Evolutionary conservation across 1,284 basidiomycete species (phyloP), one percentile per base, ranked within the genome.

Genomic region (Wallemia mellicola): DNA sequence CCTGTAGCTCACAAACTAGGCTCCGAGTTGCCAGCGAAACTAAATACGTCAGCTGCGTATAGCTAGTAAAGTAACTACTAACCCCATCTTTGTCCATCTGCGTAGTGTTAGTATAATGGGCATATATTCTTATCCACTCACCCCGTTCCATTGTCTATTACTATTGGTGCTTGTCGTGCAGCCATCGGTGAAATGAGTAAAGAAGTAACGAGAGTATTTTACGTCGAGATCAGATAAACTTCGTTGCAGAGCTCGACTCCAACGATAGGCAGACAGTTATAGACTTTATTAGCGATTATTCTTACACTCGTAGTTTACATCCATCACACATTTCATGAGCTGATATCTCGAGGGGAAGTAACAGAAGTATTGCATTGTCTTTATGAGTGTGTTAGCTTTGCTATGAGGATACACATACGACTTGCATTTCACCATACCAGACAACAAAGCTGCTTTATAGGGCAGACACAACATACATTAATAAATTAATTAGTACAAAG

Each of bases 21-120:
- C 72, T 96, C 91, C 60, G 88, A 94, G 73, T 98, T 98, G 60
- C 94, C 94, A 59, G 94, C 92, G 72, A 94, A 98, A 57, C 92
- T 92, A 24, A 7, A 64, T 11, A 26, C 60, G 32, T 60, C 55
- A 54, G 27, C 32, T 61, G 60, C n/a, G 28, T 24, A n/a, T n/a
- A 54, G 48, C 30, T 24, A 27, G 28, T 30, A 48, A 59, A 15
- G 58, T 27, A 28, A 30, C 5, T 24, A 72, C 79, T 60, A 70
- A 91, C 88, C 89, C 92, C 72, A 95, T 83, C 79, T 96, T 96
- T 25, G 89, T 92, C 38, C 38, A 48, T 5, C 38, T 48, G 38
- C 38, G 38, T 11, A 5, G 5, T 11, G 5, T 48, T 11, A 48
- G 5, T 15, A n/a, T 7, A n/a, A 11, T 48, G 5, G 22, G 3